Evolutionary conservation across 148 eudicot genomes (phyloP).

Genomic region (Polygonum aviculare): DNA sequence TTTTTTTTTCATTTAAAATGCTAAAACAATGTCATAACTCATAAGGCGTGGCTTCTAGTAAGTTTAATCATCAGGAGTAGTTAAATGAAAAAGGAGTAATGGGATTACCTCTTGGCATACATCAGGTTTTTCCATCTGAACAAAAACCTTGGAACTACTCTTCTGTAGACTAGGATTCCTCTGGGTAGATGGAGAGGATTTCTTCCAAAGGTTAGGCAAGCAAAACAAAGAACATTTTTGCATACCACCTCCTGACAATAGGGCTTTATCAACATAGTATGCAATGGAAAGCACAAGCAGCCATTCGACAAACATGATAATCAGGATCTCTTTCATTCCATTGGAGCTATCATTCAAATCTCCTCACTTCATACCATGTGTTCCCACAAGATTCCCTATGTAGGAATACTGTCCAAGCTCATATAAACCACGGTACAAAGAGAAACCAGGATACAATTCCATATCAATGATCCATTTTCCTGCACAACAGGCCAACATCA

Average conservation of each 20-base stretch:
- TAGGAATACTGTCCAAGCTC: slow-evolving; percentile 62
- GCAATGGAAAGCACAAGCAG: slow-evolving; percentile 58
- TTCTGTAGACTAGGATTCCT: slow-evolving; percentile 37
- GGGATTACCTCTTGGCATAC: slow-evolving; percentile 67
- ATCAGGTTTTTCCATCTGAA: slow-evolving; percentile 76
- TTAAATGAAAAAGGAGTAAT: not conserved
- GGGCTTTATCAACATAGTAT: slow-evolving; percentile 59
- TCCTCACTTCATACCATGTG: slow-evolving; percentile 75
- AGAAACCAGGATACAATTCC: slow-evolving; percentile 86
- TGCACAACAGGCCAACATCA: slow-evolving; percentile 15
- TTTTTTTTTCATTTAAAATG: no score
- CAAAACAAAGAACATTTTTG: slow-evolving; percentile 48
- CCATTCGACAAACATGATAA: slow-evolving; percentile 78
- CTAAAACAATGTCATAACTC: no score
- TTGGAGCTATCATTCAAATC: slow-evolving; percentile 49
- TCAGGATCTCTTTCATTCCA: slow-evolving; percentile 62
- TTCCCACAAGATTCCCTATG: slow-evolving; percentile 39
- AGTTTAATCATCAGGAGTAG: no score
- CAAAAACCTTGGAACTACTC: slow-evolving; percentile 53
- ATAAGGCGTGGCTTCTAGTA: no score
- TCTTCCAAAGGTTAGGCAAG: slow-evolving; percentile 37
- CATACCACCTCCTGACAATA: slow-evolving; percentile 51
- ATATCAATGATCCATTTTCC: slow-evolving; percentile 67
- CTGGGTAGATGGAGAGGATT: slow-evolving; percentile 22
- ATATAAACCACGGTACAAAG: slow-evolving; percentile 67